Evolutionary conservation across 78 protist species (phyloP).

Genomic region (Andalucia godoyi): DNA sequence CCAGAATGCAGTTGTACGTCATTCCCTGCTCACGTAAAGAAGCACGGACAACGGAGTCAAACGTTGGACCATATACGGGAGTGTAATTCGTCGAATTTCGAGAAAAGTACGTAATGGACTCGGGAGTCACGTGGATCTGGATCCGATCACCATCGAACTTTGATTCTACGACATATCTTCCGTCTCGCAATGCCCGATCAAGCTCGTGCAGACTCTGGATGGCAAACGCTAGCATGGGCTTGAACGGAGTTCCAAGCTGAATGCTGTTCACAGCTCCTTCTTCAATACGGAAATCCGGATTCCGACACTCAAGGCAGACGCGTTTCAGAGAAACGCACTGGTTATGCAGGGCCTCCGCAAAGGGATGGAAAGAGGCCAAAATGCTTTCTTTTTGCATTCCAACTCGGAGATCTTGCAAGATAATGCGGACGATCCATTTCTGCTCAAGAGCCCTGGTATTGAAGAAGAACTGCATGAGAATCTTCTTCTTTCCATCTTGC

Average conservation of each 20-base stretch:
- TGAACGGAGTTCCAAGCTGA: constrained; percentile 40
- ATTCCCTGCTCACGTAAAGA: too few species aligned
- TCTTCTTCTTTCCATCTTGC: constrained; percentile 8
- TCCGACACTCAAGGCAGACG: constrained; percentile 10
- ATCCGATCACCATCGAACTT: constrained; percentile 82
- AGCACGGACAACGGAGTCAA: neutral
- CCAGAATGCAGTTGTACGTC: constrained; percentile 54
- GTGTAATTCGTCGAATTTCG: constrained; percentile 36
- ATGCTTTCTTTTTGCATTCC: constrained; percentile 42
- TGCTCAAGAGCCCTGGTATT: constrained; percentile 50
- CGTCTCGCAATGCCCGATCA: neutral
- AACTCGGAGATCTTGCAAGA: constrained; percentile 47
- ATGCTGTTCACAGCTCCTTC: neutral
- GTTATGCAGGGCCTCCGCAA: constrained; percentile 45
- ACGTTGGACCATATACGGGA: constrained; percentile 28
- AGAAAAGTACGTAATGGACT: neutral
- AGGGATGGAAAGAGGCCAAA: constrained; percentile 43
- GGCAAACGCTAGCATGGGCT: constrained; percentile 79
- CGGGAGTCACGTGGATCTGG: constrained; percentile 45
- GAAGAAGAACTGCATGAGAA: constrained; percentile 20
- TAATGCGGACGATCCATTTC: constrained; percentile 70
- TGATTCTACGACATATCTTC: constrained; percentile 29
- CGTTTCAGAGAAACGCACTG: neutral
- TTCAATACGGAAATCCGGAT: neutral
- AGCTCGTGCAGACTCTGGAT: constrained; percentile 23